Conservation (phyloP, 192 early-diverging fungal species). For the Globomyces pollinis-pini region DNA sequence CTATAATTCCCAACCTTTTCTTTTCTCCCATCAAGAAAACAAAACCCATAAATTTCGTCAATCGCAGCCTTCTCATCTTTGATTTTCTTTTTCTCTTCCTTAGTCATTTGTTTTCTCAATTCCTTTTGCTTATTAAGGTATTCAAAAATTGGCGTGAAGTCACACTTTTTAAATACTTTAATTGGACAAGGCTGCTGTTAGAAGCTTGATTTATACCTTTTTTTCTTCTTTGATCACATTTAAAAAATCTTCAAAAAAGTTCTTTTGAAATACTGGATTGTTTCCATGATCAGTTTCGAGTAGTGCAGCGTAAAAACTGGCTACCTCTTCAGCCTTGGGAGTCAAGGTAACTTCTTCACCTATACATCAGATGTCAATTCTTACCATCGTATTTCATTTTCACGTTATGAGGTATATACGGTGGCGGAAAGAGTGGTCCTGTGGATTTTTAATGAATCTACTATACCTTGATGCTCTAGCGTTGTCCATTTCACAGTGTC, state of each 20-base stretch:
- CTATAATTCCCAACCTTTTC: slow-evolving; percentile 97
- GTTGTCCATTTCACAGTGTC: slow-evolving; percentile 75
- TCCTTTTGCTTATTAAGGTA: slow-evolving; percentile 70
- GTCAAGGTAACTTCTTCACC: slow-evolving; percentile 43
- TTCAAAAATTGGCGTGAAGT: slow-evolving; percentile 80
- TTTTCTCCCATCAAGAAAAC: slow-evolving; percentile 76
- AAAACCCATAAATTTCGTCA: slow-evolving; percentile 72
- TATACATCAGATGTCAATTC: slow-evolving; percentile 14
- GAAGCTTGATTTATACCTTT: no score
- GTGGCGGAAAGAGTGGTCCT: slow-evolving; percentile 85
- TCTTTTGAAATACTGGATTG: slow-evolving; percentile 77
- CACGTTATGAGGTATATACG: slow-evolving; percentile 81
- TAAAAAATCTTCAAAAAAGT: slow-evolving; percentile 90
- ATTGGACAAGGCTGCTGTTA: no score
- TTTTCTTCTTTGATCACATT: slow-evolving; percentile 52
- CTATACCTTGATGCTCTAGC: slow-evolving; percentile 77
- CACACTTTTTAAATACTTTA: slow-evolving; percentile 71
- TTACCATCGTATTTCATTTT: slow-evolving; percentile 80
- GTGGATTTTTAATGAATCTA: no score
- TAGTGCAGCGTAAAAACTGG: slow-evolving; percentile 85
- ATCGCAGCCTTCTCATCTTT: slow-evolving; percentile 60
- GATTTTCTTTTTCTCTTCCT: slow-evolving; percentile 72
- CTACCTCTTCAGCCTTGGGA: slow-evolving; percentile 87
- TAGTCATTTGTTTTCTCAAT: slow-evolving; percentile 74
- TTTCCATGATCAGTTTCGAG: slow-evolving; percentile 75